These are phyloP conservation scores for Rhododendron ovatum DNA, from an alignment of 148 eudicot species.

Conservation along the genomic window DNA sequence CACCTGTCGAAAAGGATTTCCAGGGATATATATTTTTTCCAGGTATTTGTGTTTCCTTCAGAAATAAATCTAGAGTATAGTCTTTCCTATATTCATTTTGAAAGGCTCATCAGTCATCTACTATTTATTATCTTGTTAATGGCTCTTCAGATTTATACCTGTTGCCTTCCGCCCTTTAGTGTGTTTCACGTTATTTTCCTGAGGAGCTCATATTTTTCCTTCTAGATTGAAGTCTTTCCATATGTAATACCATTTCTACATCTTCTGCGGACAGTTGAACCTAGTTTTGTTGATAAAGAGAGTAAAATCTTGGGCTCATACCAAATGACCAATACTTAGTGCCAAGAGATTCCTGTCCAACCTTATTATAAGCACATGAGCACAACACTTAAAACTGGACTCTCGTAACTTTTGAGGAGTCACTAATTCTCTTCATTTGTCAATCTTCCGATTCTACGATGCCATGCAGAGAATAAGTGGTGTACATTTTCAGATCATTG, in stretches of 20 bases:
- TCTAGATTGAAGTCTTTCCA: background rate
- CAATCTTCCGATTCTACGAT: background rate
- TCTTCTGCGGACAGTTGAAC: background rate
- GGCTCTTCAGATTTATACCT: background rate
- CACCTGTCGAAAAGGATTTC: background rate
- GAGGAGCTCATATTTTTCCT: background rate
- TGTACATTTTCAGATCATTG: background rate
- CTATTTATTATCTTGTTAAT: background rate
- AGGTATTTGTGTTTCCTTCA: background rate
- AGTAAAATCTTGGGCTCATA: background rate
- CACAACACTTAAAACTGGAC: background rate
- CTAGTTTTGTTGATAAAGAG: background rate
- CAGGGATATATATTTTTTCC: background rate
- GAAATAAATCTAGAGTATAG: background rate
- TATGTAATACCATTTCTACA: background rate
- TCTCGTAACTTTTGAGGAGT: background rate
- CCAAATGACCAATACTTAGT: background rate
- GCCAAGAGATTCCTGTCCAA: background rate
- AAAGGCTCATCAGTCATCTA: background rate
- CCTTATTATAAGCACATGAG: background rate
- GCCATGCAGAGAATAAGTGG: background rate
- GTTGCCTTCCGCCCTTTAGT: background rate
- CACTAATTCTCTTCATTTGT: background rate
- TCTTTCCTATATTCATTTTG: background rate
- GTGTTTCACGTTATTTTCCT: background rate